phyloP scores from a whole-genome alignment of 352 stramenopile species.

The Phytophthora palmivora region DNA sequence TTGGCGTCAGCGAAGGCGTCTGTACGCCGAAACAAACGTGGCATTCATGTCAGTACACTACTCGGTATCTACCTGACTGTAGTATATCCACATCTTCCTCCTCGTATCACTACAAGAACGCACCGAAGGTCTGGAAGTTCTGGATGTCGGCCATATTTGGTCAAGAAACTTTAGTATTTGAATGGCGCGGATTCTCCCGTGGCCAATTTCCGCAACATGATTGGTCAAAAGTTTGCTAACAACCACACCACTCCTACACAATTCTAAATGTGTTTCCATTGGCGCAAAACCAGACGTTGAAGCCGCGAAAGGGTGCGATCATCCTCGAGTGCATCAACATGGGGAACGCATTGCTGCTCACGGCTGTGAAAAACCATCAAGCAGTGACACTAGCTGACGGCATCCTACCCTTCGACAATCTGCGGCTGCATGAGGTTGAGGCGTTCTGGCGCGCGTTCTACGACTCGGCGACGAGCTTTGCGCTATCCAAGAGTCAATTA shows the following conservation, averaged over 20 bases:
- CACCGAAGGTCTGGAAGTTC: slow-evolving; percentile 91
- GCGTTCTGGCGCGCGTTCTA: slow-evolving; percentile 88
- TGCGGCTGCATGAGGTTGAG: slow-evolving; percentile 76
- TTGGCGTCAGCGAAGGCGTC: slow-evolving; percentile 90
- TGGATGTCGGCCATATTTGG: slow-evolving; percentile 83
- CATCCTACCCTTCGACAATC: slow-evolving; percentile 79
- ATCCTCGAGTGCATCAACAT: slow-evolving; percentile 32
- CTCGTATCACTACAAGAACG: slow-evolving; percentile 27
- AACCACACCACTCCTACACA: slow-evolving; percentile 13
- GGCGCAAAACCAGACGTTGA: slow-evolving; percentile 31
- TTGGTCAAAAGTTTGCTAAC: slow-evolving; percentile 29
- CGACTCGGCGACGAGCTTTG: slow-evolving; percentile 76
- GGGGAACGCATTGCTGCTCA: slow-evolving; percentile 68
- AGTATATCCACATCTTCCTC: background rate
- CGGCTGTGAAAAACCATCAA: slow-evolving; percentile 53
- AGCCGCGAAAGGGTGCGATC: slow-evolving; percentile 41
- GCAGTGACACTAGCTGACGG: slow-evolving; percentile 58
- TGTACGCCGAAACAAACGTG: slow-evolving; percentile 32
- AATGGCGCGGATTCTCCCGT: slow-evolving; percentile 40
- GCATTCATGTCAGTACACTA: slow-evolving; percentile 20
- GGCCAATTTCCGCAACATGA: slow-evolving; percentile 11
- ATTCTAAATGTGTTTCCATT: slow-evolving; percentile 10
- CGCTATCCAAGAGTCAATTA: slow-evolving; percentile 65
- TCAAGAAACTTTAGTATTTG: slow-evolving; percentile 35
- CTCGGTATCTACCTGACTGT: background rate